Conservation (phyloP, 805 yeast species). For the Wickerhamomyces chaumierensis region DNA sequence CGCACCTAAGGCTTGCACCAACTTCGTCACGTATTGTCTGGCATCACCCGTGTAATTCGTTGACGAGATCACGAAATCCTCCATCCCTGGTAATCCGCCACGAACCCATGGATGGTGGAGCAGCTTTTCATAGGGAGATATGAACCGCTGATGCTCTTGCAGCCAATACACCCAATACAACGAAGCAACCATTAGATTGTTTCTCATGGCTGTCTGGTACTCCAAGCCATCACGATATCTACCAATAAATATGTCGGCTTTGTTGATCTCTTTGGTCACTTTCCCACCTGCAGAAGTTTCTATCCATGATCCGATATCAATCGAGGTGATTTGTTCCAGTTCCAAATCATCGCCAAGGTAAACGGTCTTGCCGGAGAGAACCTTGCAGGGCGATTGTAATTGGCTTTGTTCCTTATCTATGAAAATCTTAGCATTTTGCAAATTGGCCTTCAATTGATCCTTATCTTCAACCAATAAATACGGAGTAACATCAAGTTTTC, state of each 20-base stretch:
- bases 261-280: constrained; percentile 19
- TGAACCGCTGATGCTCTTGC: constrained; percentile 43
- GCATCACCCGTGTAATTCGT: constrained; percentile 85
- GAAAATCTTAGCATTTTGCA: constrained; percentile 7
- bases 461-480: constrained; percentile 25
- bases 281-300: constrained; percentile 45
- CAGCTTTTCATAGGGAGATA: constrained; percentile 40
- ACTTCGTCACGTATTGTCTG: constrained; percentile 52
- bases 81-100: constrained; percentile 41
- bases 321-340: constrained; percentile 26
- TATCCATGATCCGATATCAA: constrained; percentile 29
- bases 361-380: constrained; percentile 34
- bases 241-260: constrained; percentile 47
- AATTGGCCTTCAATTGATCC: constrained; percentile 3
- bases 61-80: constrained; percentile 45
- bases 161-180: constrained; percentile 68
- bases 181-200: constrained; percentile 44
- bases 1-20: constrained; percentile 67
- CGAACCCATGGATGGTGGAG: constrained; percentile 57
- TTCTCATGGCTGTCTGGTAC: constrained; percentile 33
- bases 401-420: constrained; percentile 5
- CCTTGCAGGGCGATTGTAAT: too few species aligned
- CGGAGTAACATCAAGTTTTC: constrained; percentile 38
- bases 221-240: constrained; percentile 47
- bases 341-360: constrained; percentile 45